These are phyloP conservation scores for Neopestalotiopsis sp. DNA, from an alignment of 2,329 filamentous ascomycete genomes.

Conservation along the genomic window DNA sequence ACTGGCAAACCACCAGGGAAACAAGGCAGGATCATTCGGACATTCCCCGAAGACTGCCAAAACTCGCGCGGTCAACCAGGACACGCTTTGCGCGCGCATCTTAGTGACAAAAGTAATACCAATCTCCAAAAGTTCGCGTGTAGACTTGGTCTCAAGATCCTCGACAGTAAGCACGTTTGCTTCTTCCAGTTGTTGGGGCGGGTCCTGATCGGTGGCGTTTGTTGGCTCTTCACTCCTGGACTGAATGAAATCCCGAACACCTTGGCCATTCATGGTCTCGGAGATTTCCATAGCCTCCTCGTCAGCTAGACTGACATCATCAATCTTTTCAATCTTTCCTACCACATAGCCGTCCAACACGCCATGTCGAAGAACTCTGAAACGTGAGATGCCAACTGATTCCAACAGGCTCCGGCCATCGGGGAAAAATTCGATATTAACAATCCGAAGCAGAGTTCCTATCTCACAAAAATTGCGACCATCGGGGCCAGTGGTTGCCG, in stretches of 20 bases:
- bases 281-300: constrained; percentile 78
- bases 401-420: constrained; percentile 86
- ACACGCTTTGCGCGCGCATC: constrained; percentile 72
- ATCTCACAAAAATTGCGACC: constrained; percentile 67
- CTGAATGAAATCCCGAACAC: constrained; percentile 32
- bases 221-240: constrained; percentile 21
- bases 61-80: constrained; percentile 77
- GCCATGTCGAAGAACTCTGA: constrained; percentile 70
- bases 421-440: constrained; percentile 73
- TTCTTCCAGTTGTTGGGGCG: not conserved
- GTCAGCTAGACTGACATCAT: constrained; percentile 81
- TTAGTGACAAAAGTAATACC: constrained; percentile 70
- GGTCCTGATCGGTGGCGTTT: not conserved
- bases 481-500: constrained; percentile 48
- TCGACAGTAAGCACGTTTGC: constrained; percentile 26
- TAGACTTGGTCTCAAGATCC: constrained; percentile 66
- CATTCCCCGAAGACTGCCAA: constrained; percentile 78
- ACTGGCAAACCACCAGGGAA: constrained; percentile 91
- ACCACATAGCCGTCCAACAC: constrained; percentile 79
- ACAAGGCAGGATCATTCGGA: constrained; percentile 75
- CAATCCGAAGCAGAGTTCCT: constrained; percentile 79
- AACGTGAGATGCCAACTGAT: constrained; percentile 77
- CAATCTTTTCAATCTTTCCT: constrained; percentile 76
- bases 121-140: constrained; percentile 70
- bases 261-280: constrained; percentile 56